These are phyloP conservation scores for Ophiostoma piceae DNA, from an alignment of 2,329 filamentous ascomycete species.

Conservation along the genomic window DNA sequence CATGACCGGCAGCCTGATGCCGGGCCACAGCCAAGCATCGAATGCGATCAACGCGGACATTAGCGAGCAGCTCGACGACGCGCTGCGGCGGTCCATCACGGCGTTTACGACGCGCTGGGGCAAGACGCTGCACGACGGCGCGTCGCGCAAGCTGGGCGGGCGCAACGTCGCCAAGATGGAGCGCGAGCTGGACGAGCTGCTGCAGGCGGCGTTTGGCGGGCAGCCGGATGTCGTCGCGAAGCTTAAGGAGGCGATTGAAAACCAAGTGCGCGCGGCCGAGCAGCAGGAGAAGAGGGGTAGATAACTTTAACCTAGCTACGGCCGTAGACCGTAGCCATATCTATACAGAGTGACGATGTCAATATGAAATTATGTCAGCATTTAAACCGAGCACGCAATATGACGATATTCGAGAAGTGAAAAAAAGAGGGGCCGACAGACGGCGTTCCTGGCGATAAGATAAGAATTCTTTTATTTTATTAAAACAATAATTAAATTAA, in stretches of 20 bases:
- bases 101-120: slow-evolving; percentile 59
- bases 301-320: too few relatives aligned
- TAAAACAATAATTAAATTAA: not conserved
- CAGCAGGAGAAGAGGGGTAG: slow-evolving; percentile 29
- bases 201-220: slow-evolving; percentile 54
- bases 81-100: slow-evolving; percentile 58
- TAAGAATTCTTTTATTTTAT: not conserved
- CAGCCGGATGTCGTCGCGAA: slow-evolving; percentile 56
- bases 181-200: slow-evolving; percentile 50
- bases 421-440: slow-evolving; percentile 4
- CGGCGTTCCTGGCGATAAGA: slow-evolving; percentile 3
- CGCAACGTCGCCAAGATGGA: slow-evolving; percentile 50
- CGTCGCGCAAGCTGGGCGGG: slow-evolving; percentile 43
- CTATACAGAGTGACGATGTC: too few relatives aligned
- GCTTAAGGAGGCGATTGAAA: slow-evolving; percentile 55
- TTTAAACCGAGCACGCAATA: slow-evolving; percentile 1
- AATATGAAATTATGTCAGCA: not conserved
- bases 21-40: not conserved
- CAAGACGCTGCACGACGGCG: slow-evolving; percentile 46
- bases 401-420: not conserved
- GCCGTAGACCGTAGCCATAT: too few relatives aligned
- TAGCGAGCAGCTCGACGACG: slow-evolving; percentile 59
- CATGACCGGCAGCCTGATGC: slow-evolving; percentile 16
- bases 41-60: slow-evolving; percentile 46
- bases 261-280: slow-evolving; percentile 36